Base-by-base conservation (phyloP, 2,329 filamentous ascomycete species). In the Bipolaris zeicola region DNA sequence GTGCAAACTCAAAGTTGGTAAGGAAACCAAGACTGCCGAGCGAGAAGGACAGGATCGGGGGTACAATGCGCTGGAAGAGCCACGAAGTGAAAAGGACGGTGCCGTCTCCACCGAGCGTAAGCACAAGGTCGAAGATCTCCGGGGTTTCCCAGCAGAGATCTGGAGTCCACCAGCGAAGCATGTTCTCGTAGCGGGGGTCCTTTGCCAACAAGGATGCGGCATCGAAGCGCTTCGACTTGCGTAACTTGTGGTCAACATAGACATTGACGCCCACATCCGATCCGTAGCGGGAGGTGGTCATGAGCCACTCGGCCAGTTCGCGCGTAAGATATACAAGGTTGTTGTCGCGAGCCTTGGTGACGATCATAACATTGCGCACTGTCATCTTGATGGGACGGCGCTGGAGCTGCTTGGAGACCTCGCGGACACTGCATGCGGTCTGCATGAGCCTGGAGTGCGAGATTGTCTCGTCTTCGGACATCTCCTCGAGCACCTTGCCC, bases 331-430 rank as follows among this genome's bases (percentile, higher is more conserved):
- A 86, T 33, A 99, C 94, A 14, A 99, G 84, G 66, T 91, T 87
- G 72, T 99, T 98, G 79, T 99, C 95, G 61, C 95, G 87, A 20
- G 95, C 95, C 78, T 98, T 99, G 60, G 95, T 99, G 63, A 99
- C 91, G 70, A 99, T 96, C 95, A 99, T 98, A 70, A 99, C 86
- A 74, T 92, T 97, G 71, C 87, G 87, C 44, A 99, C 93, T 10
- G 93, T 93, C 64, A 93, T 89, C 78, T 91, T 95, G 77, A 98
- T 92, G 20, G 95, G 94, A 38, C 92, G 87, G 53, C 94, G 87
- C 79, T 96, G 94, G 56, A 99, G 83, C 78, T 98, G 95, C 77
- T 96, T 94, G 14, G 92, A 96, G 11, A 99, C 93, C 78, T 99
- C 95, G 50, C 95, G 88, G 18, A 99, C 95, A 44, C 92, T 91